phyloP scores from a whole-genome alignment of 495 filamentous ascomycete genomes.

The Annulohypoxylon maeteangense region DNA sequence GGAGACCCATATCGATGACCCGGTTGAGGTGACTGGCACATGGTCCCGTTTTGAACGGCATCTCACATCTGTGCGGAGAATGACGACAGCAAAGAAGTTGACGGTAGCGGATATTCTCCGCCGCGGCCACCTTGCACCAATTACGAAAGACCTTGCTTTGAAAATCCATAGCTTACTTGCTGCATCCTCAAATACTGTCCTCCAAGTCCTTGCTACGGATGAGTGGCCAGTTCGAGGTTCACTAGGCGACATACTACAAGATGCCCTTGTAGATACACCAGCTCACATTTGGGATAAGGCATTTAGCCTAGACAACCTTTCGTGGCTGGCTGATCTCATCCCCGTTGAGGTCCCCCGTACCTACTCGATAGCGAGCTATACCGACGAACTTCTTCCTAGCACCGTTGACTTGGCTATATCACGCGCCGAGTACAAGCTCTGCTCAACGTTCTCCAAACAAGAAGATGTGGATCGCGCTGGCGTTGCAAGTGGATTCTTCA shows the following conservation, averaged over 20 bases:
- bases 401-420: constrained; percentile 60
- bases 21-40: constrained; percentile 45
- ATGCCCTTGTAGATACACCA: constrained; percentile 57
- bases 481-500: constrained; percentile 62
- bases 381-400: constrained; percentile 59
- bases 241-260: constrained; percentile 58
- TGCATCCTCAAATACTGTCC: constrained; percentile 59
- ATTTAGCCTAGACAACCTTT: constrained; percentile 54
- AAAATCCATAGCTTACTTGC: constrained; percentile 55
- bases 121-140: constrained; percentile 58
- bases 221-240: constrained; percentile 61
- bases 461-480: constrained; percentile 51
- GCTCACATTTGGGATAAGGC: constrained; percentile 61
- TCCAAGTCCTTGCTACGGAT: constrained; percentile 59
- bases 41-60: constrained; percentile 61
- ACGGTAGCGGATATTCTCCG: constrained; percentile 61
- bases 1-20: constrained; percentile 52
- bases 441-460: constrained; percentile 51
- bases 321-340: constrained; percentile 59
- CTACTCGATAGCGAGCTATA: constrained; percentile 60
- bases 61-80: constrained; percentile 52
- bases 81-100: constrained; percentile 43
- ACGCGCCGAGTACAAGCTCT: constrained; percentile 59
- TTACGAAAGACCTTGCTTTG: constrained; percentile 61
- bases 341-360: constrained; percentile 61